Conservation (phyloP, 805 yeast species). For the Candida sithepensis region DNA sequence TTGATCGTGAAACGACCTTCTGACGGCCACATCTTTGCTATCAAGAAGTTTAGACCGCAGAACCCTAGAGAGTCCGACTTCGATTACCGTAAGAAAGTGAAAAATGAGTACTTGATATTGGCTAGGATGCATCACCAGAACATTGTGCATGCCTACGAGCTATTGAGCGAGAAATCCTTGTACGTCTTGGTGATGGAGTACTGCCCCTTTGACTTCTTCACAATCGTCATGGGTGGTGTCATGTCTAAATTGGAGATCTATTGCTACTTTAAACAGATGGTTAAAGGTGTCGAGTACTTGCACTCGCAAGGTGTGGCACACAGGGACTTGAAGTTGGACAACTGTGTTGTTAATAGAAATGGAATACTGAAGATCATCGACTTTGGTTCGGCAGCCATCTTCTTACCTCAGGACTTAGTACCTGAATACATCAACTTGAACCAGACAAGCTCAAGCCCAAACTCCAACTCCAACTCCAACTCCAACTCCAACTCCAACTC, state of each 20-base stretch:
- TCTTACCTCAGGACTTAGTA: slow-evolving; percentile 34
- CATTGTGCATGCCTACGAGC: slow-evolving; percentile 75
- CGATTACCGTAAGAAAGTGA: slow-evolving; percentile 74
- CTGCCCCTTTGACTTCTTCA: slow-evolving; percentile 87
- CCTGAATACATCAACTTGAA: neutral
- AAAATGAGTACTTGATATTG: slow-evolving; percentile 80
- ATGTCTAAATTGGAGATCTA: slow-evolving; percentile 67
- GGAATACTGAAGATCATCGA: slow-evolving; percentile 88
- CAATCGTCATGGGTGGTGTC: slow-evolving; percentile 84
- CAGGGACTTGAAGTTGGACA: slow-evolving; percentile 88
- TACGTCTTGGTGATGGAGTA: slow-evolving; percentile 87
- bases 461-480: too few species aligned
- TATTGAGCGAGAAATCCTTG: slow-evolving; percentile 61
- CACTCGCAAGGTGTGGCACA: slow-evolving; percentile 87
- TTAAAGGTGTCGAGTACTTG: slow-evolving; percentile 68
- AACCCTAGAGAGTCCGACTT: slow-evolving; percentile 56
- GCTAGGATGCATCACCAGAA: slow-evolving; percentile 75
- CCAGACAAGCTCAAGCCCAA: neutral
- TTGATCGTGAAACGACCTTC: slow-evolving; percentile 61
- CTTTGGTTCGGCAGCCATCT: slow-evolving; percentile 89
- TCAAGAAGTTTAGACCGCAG: slow-evolving; percentile 77
- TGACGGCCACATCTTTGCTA: slow-evolving; percentile 66
- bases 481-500: too few species aligned
- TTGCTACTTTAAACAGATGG: slow-evolving; percentile 82
- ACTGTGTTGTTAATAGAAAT: slow-evolving; percentile 73